Conservation (phyloP, 2,329 filamentous ascomycete species). For the Cadophora luteo-olivacea region DNA sequence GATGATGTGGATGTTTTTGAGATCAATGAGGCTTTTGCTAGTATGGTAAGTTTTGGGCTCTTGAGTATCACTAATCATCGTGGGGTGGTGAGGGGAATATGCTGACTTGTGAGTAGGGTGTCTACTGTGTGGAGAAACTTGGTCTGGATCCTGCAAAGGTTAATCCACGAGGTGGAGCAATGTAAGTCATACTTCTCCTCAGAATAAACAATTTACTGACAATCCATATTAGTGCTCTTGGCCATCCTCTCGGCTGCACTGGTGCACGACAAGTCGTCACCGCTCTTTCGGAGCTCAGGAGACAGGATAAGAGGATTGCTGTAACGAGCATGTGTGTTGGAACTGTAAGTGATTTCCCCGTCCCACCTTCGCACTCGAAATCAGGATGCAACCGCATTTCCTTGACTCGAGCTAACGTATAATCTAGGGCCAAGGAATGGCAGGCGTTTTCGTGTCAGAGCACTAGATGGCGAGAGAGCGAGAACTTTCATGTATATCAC, state of each 20-base stretch:
- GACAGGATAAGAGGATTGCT: constrained; percentile 83
- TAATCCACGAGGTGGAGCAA: constrained; percentile 95
- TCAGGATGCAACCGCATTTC: too few relatives aligned
- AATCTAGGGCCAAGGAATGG: constrained; percentile 82
- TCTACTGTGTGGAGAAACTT: constrained; percentile 90
- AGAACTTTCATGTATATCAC: too few relatives aligned
- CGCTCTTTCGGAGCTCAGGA: constrained; percentile 84
- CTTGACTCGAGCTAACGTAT: background rate
- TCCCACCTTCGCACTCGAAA: background rate
- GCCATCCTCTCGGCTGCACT: constrained; percentile 92
- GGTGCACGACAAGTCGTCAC: constrained; percentile 92
- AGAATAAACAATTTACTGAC: too few relatives aligned
- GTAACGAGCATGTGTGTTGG: constrained; percentile 96
- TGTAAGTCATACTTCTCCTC: constrained; percentile 47
- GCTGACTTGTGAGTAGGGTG: constrained; percentile 59
- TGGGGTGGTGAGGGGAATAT: background rate
- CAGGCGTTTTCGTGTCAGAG: constrained; percentile 92
- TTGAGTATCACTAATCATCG: too few relatives aligned
- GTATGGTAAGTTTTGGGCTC: constrained; percentile 76
- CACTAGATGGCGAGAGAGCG: constrained; percentile 50
- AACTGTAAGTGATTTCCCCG: constrained; percentile 57
- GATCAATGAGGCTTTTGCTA: constrained; percentile 98
- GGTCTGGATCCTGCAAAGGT: constrained; percentile 83
- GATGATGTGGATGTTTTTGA: constrained; percentile 95
- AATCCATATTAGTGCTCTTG: constrained; percentile 65